Evolutionary conservation across 805 yeast genomes (phyloP).

Genomic region (Barnettozyma sucrosica): DNA sequence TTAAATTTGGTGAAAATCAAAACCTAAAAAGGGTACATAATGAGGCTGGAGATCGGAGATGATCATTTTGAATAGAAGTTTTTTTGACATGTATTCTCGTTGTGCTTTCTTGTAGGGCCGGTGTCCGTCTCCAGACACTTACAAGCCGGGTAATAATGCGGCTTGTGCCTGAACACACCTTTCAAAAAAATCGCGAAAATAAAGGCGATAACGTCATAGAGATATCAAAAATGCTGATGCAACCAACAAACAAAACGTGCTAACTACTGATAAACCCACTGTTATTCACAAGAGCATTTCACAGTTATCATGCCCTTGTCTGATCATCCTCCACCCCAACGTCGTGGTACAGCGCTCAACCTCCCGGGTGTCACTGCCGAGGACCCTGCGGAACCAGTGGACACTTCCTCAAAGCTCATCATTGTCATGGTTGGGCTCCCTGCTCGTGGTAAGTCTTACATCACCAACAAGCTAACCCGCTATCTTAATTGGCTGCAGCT

Average conservation of each 20-base stretch:
- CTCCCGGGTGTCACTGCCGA: conserved; percentile 77
- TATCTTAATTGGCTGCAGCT: conserved; percentile 93
- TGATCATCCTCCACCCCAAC: conserved; percentile 2
- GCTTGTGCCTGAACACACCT: background rate
- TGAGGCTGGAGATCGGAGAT: too few relatives aligned
- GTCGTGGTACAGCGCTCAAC: conserved; percentile 74
- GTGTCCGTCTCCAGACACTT: too few relatives aligned
- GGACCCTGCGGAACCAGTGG: background rate
- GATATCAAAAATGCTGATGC: background rate
- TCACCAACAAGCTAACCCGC: conserved; percentile 84
- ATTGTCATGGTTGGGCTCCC: conserved; percentile 97
- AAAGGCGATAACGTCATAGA: background rate
- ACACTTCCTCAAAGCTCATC: conserved; percentile 56
- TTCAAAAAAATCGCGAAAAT: background rate
- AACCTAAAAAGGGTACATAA: too few relatives aligned
- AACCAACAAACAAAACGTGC: background rate
- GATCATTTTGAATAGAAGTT: too few relatives aligned
- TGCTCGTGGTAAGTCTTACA: conserved; percentile 90
- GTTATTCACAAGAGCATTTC: background rate
- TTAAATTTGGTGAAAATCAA: too few relatives aligned
- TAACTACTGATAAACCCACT: background rate
- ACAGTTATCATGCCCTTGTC: background rate
- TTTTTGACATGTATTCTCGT: too few relatives aligned
- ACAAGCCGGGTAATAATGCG: background rate
- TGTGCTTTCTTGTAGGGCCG: too few relatives aligned